These are phyloP conservation scores for Fraxinus ornus DNA, from an alignment of 305 asterid genomes.

Conservation along the genomic window DNA sequence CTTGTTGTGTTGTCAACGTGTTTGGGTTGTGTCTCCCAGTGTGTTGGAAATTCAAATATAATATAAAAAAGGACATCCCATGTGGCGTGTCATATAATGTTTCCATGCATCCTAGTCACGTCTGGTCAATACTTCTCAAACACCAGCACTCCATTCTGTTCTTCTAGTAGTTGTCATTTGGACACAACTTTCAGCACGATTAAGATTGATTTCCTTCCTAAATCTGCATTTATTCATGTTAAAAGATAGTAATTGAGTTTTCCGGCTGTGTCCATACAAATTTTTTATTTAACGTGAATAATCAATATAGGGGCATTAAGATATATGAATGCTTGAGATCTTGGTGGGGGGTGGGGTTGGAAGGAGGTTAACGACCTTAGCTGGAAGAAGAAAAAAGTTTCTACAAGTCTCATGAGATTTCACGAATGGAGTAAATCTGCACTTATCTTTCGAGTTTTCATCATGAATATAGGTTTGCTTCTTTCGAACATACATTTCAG, in stretches of 20 bases:
- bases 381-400: not conserved
- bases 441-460: not conserved
- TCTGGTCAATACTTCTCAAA: not conserved
- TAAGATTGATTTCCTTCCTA: not conserved
- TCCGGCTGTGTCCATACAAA: not conserved
- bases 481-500: not conserved
- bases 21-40: not conserved
- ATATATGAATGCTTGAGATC: conserved; percentile 1
- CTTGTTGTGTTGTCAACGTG: not conserved
- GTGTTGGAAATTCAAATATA: not conserved
- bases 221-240: not conserved
- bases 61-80: not conserved
- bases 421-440: not conserved
- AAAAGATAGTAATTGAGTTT: not conserved
- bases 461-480: not conserved
- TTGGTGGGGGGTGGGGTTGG: not conserved
- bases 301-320: not conserved
- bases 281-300: not conserved
- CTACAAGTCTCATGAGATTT: not conserved
- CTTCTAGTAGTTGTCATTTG: not conserved
- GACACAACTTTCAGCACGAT: not conserved
- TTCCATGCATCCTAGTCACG: not conserved
- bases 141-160: not conserved
- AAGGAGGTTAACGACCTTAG: not conserved
- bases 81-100: not conserved